Conservation (phyloP, 1,284 basidiomycete genomes). For the Spongispora temasekensis region DNA sequence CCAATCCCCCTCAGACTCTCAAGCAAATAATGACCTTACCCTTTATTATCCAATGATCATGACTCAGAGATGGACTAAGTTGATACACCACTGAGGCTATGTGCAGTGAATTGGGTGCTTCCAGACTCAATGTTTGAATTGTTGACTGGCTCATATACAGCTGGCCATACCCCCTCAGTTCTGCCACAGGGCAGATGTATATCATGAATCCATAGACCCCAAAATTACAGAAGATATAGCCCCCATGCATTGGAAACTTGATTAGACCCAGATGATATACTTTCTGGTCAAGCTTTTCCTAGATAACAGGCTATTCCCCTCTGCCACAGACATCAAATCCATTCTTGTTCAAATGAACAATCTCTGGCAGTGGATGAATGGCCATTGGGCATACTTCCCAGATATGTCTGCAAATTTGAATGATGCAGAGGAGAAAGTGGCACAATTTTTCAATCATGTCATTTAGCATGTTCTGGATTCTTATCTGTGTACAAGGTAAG, state of each 20-base stretch:
- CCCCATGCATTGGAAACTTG: slow-evolving; percentile 2
- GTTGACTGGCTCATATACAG: neutral
- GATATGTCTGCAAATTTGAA: neutral
- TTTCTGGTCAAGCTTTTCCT: neutral
- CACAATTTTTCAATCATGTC: neutral
- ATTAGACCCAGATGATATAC: neutral
- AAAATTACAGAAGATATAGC: neutral
- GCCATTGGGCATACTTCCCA: neutral
- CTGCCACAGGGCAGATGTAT: neutral
- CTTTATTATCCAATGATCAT: neutral
- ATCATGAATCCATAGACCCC: neutral
- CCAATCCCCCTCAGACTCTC: neutral
- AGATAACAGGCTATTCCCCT: neutral
- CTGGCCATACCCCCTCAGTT: neutral
- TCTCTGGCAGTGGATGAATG: neutral
- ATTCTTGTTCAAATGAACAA: neutral
- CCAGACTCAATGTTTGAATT: neutral
- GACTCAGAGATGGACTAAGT: too few species aligned
- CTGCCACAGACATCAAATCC: neutral
- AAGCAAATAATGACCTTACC: neutral
- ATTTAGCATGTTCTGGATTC: neutral
- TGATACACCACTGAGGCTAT: neutral
- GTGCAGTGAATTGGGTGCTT: neutral
- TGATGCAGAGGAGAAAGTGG: neutral
- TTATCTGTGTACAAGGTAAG: neutral